Percentiles rank a stretch among this genome's conserved stretches.
phyloP scores from a whole-genome alignment of 768 basidiomycete species.

The Leccinum boreale region DNA sequence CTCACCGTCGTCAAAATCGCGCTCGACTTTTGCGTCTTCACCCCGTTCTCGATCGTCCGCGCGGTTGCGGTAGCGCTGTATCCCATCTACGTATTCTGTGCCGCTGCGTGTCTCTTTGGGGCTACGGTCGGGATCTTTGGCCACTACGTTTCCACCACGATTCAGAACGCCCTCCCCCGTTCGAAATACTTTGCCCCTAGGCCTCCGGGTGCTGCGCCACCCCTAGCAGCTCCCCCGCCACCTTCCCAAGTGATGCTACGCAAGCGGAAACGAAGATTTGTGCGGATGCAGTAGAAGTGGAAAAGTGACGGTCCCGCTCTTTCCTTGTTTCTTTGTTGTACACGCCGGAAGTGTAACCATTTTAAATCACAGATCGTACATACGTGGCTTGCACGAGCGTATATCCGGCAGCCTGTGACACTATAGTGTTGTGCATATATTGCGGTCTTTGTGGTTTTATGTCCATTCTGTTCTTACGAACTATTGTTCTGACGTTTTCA shows the following conservation, averaged over 20 bases:
- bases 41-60: slow-evolving; percentile 40
- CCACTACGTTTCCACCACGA: slow-evolving; percentile 13
- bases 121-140: slow-evolving; percentile 43
- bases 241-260: slow-evolving; percentile 15
- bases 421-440: no score
- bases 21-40: slow-evolving; percentile 40
- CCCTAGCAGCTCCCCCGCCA: background rate
- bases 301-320: background rate
- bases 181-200: slow-evolving; percentile 12
- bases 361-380: background rate
- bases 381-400: background rate
- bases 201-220: slow-evolving; percentile 1
- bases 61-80: slow-evolving; percentile 44
- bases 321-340: background rate
- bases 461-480: no score
- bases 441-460: no score
- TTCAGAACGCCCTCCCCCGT: slow-evolving; percentile 11
- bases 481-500: no score
- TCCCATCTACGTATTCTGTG: slow-evolving; percentile 55
- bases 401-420: background rate
- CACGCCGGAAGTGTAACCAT: background rate
- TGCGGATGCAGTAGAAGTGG: slow-evolving; percentile 23
- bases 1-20: slow-evolving; percentile 37
- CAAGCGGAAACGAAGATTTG: slow-evolving; percentile 22
- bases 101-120: slow-evolving; percentile 54